A percentile compares a stretch with the other conserved stretches of the same genome.
phyloP scores from a whole-genome alignment of 805 yeast genomes.

The Huiozyma sinensis region DNA sequence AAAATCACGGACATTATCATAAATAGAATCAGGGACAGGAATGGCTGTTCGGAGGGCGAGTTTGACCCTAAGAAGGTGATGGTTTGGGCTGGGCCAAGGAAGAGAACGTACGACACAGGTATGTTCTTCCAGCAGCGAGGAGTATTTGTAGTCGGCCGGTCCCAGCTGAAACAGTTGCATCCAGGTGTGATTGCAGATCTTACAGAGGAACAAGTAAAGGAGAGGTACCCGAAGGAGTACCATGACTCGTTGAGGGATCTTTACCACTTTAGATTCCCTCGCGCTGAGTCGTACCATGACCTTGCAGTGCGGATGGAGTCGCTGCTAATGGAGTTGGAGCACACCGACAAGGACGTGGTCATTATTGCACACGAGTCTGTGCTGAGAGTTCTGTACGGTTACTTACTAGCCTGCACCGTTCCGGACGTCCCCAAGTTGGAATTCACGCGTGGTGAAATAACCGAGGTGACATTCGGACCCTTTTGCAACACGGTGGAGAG shows the following conservation, averaged over 20 bases:
- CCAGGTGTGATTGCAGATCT: slow-evolving; percentile 80
- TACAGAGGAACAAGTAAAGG: slow-evolving; percentile 46
- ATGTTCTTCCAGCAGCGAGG: slow-evolving; percentile 52
- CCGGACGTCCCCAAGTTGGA: slow-evolving; percentile 71
- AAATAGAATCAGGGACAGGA: slow-evolving; percentile 24
- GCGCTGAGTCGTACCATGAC: slow-evolving; percentile 94
- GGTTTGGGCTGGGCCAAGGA: slow-evolving; percentile 93
- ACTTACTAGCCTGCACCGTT: slow-evolving; percentile 85
- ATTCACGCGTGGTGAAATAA: slow-evolving; percentile 73
- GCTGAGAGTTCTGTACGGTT: slow-evolving; percentile 82
- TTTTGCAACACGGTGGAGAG: slow-evolving; percentile 59
- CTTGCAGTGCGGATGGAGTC: slow-evolving; percentile 92
- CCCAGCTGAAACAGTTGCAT: slow-evolving; percentile 77
- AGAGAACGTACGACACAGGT: slow-evolving; percentile 74
- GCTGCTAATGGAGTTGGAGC: slow-evolving; percentile 82
- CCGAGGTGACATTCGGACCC: slow-evolving; percentile 81
- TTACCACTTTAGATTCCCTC: slow-evolving; percentile 82
- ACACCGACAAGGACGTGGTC: slow-evolving; percentile 76
- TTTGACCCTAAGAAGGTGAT: slow-evolving; percentile 2
- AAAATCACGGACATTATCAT: slow-evolving; percentile 50
- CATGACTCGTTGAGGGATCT: slow-evolving; percentile 62
- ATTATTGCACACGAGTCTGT: slow-evolving; percentile 92
- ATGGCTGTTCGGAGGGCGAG: neutral
- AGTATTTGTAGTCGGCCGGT: slow-evolving; percentile 58
- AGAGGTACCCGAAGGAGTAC: slow-evolving; percentile 59